A percentile compares a stretch with the other conserved stretches of the same genome.
These are phyloP conservation scores for Microbotryum intermedium DNA, from an alignment of 1,284 basidiomycete genomes.

Conservation along the genomic window DNA sequence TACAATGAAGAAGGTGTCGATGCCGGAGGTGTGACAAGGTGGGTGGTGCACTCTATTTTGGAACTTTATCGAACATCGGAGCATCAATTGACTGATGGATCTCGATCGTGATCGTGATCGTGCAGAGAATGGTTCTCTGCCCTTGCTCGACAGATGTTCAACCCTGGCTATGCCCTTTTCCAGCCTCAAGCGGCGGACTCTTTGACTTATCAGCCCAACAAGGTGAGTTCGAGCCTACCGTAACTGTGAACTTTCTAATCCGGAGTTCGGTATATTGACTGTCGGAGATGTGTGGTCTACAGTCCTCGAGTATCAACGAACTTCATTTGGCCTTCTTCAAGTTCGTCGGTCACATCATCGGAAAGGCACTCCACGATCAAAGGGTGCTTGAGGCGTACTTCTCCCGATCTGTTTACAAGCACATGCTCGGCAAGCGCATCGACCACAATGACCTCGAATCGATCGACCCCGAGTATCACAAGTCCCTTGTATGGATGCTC, in stretches of 20 bases:
- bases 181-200: slow-evolving; percentile 70
- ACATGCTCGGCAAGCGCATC: slow-evolving; percentile 80
- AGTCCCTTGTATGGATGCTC: slow-evolving; percentile 81
- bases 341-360: slow-evolving; percentile 95
- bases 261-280: slow-evolving; percentile 30
- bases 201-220: slow-evolving; percentile 42
- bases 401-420: slow-evolving; percentile 86
- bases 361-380: slow-evolving; percentile 91
- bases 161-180: slow-evolving; percentile 98
- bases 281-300: slow-evolving; percentile 51
- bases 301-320: slow-evolving; percentile 75
- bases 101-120: neutral
- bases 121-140: slow-evolving; percentile 57
- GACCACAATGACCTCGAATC: slow-evolving; percentile 91
- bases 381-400: slow-evolving; percentile 97
- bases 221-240: slow-evolving; percentile 31
- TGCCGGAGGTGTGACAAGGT: slow-evolving; percentile 93
- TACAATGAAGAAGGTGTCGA: slow-evolving; percentile 97
- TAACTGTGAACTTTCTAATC: neutral
- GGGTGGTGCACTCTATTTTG: slow-evolving; percentile 56
- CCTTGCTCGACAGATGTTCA: slow-evolving; percentile 96
- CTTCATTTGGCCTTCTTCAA: slow-evolving; percentile 97
- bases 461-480: slow-evolving; percentile 94
- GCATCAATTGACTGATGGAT: neutral
- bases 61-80: too few relatives aligned